These are phyloP conservation scores for Pseudevernia furfuracea DNA, from an alignment of 495 filamentous ascomycete species.

Conservation along the genomic window DNA sequence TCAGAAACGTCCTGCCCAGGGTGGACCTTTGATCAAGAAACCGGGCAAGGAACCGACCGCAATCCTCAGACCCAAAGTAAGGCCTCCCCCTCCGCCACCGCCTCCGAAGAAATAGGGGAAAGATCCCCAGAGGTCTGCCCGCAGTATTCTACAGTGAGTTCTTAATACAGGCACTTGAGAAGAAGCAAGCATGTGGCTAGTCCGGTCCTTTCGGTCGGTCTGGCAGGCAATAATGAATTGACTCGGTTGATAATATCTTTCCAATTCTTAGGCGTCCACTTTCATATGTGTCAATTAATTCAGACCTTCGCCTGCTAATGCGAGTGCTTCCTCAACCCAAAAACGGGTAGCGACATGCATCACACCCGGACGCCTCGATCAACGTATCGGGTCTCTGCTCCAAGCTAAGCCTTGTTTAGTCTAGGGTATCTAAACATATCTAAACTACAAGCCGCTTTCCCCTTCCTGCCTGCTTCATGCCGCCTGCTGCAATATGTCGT, in stretches of 20 bases:
- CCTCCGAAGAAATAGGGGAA: not conserved
- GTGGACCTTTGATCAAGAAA: not conserved
- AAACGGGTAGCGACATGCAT: no score
- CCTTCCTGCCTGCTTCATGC: not conserved
- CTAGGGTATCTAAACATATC: not conserved
- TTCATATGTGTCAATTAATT: no score
- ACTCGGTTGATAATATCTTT: no score
- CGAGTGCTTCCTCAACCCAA: no score
- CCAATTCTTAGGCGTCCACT: no score
- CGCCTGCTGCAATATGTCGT: not conserved
- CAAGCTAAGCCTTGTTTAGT: not conserved
- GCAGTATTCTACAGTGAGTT: not conserved
- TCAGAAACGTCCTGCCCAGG: not conserved
- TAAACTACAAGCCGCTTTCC: no score
- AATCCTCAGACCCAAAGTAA: not conserved
- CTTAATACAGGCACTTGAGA: not conserved
- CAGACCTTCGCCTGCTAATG: no score
- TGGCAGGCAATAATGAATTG: no score
- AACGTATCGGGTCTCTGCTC: not conserved
- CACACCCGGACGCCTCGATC: no score
- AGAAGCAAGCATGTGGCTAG: no score
- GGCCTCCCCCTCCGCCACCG: not conserved
- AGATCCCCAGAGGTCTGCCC: not conserved
- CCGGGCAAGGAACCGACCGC: not conserved
- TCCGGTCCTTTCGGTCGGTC: no score